Evolutionary conservation across 345 rosid species (phyloP), one percentile per base, ranked within the genome.

Genomic region (Populus deltoides): DNA sequence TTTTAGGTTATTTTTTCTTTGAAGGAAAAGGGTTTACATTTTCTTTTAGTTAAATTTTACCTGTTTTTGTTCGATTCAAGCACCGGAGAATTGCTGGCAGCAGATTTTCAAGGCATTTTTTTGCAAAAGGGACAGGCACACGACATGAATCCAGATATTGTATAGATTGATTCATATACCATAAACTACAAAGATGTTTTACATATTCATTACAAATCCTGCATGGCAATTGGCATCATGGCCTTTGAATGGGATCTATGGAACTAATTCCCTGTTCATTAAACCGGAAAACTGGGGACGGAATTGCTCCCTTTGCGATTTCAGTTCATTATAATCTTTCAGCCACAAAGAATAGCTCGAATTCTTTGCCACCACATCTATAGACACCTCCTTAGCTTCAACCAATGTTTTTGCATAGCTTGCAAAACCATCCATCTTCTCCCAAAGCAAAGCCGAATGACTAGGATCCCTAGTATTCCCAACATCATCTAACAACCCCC

Each of bases 271-370:
- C 29, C 80, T 79, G 55, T 81, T 74, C 36, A 73, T 47, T 61
- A 76, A 63, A 45, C 73, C 67, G 6, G 78, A 81, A 67, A 84
- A 71, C 75, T 66, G 53, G 41, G 66, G 57, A 24, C 31, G 68
- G 43, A 72, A 53, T 33, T n/a, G 69, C 7, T 12, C 25, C 3
- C 82, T 65, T 70, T 71, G 83, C 16, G 61, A 76, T 79, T 79
- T 89, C 78, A 88, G 17, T 53, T 31, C 86, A 67, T 31, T 71
- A 78, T 84, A 84, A 7, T 87, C 90, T 66, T 67, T 80, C 72
- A 78, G 70, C 98, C 97, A 96, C 43, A 81, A 35, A 11, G 7
- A 80, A 73, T 90, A 96, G 87, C 99, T 92, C 7, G 98, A 96
- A 29, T 84, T 89, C 79, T 11, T 73, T 0, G 82, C 86, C 82